Percentiles rank a stretch among this genome's conserved stretches.
phyloP scores from a whole-genome alignment of 768 basidiomycete species.

The Hygrocybe punicea region DNA sequence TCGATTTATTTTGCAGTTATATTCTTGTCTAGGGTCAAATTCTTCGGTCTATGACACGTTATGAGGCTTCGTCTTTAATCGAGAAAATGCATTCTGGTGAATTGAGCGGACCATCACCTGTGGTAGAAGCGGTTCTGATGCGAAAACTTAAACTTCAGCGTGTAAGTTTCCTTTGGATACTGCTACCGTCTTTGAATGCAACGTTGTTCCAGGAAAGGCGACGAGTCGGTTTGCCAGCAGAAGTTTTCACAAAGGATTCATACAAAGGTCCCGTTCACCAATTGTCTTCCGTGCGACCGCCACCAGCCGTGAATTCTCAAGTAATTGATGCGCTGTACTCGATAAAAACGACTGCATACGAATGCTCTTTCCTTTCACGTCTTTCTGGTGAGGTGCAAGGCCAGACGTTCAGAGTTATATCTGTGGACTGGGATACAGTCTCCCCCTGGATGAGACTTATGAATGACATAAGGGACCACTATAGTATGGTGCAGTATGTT shows the following conservation, averaged over 20 bases:
- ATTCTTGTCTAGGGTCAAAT: constrained; percentile 27
- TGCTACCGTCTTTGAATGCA: constrained; percentile 3
- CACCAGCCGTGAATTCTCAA: constrained; percentile 27
- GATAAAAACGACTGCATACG: constrained; percentile 63
- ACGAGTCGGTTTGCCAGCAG: constrained; percentile 18
- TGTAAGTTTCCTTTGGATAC: constrained; percentile 24
- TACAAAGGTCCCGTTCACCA: constrained; percentile 32
- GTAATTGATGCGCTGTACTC: constrained; percentile 50
- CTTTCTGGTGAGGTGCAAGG: constrained; percentile 44
- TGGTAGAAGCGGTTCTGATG: constrained; percentile 33
- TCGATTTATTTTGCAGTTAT: constrained; percentile 2
- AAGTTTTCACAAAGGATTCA: constrained; percentile 20
- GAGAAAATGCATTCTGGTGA: constrained; percentile 17
- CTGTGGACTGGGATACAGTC: constrained; percentile 68
- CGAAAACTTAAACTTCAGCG: constrained; percentile 48
- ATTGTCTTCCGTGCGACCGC: constrained; percentile 27
- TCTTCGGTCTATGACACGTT: constrained; percentile 42
- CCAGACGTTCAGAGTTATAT: constrained; percentile 41
- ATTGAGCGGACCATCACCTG: constrained; percentile 11
- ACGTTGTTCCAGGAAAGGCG: constrained; percentile 31
- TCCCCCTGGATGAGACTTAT: constrained; percentile 76
- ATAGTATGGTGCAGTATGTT: constrained; percentile 57
- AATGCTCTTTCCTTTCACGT: constrained; percentile 63
- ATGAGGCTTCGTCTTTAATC: constrained; percentile 40
- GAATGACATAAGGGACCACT: constrained; percentile 67